Base-by-base conservation (phyloP, 2,329 filamentous ascomycete genomes). In the Fusarium coffeatum region DNA sequence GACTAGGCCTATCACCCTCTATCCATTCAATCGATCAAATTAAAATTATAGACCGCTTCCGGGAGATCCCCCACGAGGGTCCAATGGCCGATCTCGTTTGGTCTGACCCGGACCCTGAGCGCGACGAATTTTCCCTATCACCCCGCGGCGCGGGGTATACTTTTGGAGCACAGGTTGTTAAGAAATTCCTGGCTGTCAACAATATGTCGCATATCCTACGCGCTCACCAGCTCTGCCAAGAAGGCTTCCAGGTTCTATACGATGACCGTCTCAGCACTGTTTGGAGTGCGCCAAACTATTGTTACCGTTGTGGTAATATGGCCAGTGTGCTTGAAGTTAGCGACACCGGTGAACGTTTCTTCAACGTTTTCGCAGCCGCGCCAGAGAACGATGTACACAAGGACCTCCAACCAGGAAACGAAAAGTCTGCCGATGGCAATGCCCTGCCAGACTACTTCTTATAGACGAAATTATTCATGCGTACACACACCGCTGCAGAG, bases 11-110 rank as follows among this genome's bases (percentile, higher is more conserved):
- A 22, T 94, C 92, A 1, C 93, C 93, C 2, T 94, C 92, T 30
- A 98, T 99, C 78, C 96, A 99, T 82, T 97, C 93, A 46, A 98
- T 99, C 78, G 96, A 99, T 80, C 96, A 99, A 82, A 98, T 99
- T 83, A 98, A 99, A 81, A 97, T 99, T 80, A 98, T 99, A 79
- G 96, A 99, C 82, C 93, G 96, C 47, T 99, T 98, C 85, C 91
- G 96, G 73, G 96, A 99, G 79, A 99, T 99, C 64, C 96, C 96
- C 8, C 96, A 99, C 82, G 96, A 99, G 82, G 96, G 96, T 0
- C 96, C 96, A 34, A 99, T 99, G 96, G 96, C 96, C n/a, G 96
- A 99, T 80, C 85, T 99, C 8, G 96, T 99, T 32, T 99, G 96
- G 96, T 97, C 94, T 22, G 96, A 99, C 79, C 96, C 96, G 0